These are phyloP conservation scores for Ustilago shanxiensis DNA, from an alignment of 1,284 basidiomycete species.

Conservation along the genomic window DNA sequence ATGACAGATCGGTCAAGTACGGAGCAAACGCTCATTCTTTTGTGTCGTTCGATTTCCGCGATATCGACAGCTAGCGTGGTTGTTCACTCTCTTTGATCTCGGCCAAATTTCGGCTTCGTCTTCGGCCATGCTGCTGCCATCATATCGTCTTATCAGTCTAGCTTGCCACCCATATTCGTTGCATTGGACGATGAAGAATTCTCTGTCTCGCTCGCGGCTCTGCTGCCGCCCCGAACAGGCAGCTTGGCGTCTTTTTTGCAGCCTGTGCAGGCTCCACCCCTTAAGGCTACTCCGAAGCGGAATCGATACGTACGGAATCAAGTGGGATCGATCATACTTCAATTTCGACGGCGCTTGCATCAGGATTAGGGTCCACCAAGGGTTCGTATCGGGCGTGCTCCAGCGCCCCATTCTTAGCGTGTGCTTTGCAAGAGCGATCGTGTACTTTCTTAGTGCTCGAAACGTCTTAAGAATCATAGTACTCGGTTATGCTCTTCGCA, in stretches of 20 bases:
- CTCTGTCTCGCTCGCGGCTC: slow-evolving; percentile 1
- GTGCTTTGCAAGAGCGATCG: too few relatives aligned
- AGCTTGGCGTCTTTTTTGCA: background rate
- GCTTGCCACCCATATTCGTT: background rate
- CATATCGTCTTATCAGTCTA: background rate
- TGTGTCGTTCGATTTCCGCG: background rate
- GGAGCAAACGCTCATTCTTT: background rate
- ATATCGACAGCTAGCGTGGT: background rate
- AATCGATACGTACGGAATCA: background rate
- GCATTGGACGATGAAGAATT: too few relatives aligned
- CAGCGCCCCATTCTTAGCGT: too few relatives aligned
- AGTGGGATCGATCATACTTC: background rate
- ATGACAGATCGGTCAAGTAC: slow-evolving; percentile 1
- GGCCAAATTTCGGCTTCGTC: background rate
- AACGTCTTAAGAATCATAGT: too few relatives aligned
- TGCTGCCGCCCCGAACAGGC: background rate
- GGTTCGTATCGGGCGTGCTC: background rate
- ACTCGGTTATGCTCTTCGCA: too few relatives aligned
- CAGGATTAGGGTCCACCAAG: background rate
- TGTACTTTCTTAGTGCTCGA: too few relatives aligned
- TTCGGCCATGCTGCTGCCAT: background rate
- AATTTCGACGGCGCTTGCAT: background rate
- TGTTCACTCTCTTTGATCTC: background rate
- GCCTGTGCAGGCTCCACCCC: background rate
- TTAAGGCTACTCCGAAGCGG: background rate